Percentiles rank a stretch among this genome's conserved stretches.
Evolutionary conservation across 495 filamentous ascomycete genomes (phyloP).

Genomic region (Tuber calosporum): DNA sequence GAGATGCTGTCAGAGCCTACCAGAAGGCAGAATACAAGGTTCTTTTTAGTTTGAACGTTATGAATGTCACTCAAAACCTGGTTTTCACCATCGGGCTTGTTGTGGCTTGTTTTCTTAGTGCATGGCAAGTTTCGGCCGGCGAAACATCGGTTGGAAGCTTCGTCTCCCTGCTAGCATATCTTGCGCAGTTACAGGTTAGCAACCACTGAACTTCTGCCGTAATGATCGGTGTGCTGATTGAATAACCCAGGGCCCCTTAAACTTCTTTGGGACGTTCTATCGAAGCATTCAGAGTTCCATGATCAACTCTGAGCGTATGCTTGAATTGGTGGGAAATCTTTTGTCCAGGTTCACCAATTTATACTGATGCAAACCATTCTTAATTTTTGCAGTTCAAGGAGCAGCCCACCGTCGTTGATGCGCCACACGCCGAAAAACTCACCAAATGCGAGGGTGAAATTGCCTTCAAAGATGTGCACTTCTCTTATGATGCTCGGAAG

Average conservation of each 20-base stretch:
- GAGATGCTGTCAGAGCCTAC: constrained; percentile 68
- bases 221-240: background rate
- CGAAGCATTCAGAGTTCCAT: constrained; percentile 89
- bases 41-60: constrained; percentile 73
- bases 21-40: constrained; percentile 85
- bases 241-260: constrained; percentile 65
- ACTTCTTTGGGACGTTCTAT: constrained; percentile 98
- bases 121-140: constrained; percentile 75
- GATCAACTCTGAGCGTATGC: constrained; percentile 91
- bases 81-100: constrained; percentile 89
- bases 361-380: constrained; percentile 7
- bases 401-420: constrained; percentile 65
- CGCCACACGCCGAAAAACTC: constrained; percentile 51
- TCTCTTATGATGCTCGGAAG: constrained; percentile 81
- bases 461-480: constrained; percentile 76
- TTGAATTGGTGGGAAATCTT: constrained; percentile 56
- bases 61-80: constrained; percentile 90
- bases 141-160: constrained; percentile 69
- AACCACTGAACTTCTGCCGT: background rate
- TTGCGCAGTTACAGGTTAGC: constrained; percentile 60
- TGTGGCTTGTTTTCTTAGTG: constrained; percentile 73
- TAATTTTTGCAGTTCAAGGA: constrained; percentile 61
- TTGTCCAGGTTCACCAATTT: background rate
- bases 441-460: constrained; percentile 69
- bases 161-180: constrained; percentile 74